A percentile compares a stretch with the other conserved stretches of the same genome.
Conservation (phyloP, 495 filamentous ascomycete species). For the Penicillium canariense region DNA sequence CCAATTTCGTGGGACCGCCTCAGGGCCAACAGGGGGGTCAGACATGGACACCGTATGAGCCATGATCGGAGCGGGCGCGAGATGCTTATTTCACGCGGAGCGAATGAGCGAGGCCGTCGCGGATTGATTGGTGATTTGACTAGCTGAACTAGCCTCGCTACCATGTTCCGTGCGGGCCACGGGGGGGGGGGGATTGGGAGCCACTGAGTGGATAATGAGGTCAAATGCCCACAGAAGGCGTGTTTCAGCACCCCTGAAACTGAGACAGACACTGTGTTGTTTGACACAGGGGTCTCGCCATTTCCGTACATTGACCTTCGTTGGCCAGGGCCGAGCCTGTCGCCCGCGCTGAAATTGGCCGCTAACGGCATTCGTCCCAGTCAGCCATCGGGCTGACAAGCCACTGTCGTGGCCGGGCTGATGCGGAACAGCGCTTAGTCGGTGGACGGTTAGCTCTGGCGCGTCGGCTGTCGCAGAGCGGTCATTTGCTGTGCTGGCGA, state of each 20-base stretch:
- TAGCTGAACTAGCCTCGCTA: constrained; percentile 9
- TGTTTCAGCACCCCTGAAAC: constrained; percentile 30
- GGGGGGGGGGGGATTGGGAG: background rate
- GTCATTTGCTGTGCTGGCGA: background rate
- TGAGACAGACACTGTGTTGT: constrained; percentile 15
- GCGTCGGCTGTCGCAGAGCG: background rate
- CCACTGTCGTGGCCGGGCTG: background rate
- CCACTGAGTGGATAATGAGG: background rate
- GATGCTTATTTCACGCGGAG: constrained; percentile 35
- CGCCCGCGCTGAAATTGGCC: background rate
- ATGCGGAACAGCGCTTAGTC: background rate
- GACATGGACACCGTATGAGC: background rate
- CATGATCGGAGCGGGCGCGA: constrained; percentile 12
- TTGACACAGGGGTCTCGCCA: constrained; percentile 5
- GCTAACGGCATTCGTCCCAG: background rate
- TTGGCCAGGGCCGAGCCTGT: background rate
- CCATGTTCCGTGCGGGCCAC: constrained; percentile 19
- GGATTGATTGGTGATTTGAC: constrained; percentile 18
- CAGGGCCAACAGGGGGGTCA: background rate
- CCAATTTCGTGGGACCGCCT: constrained; percentile 3
- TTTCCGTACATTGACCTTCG: background rate
- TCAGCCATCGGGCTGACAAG: background rate
- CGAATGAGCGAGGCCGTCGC: constrained; percentile 30
- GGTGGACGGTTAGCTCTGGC: background rate
- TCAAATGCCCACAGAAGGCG: constrained; percentile 13